These are phyloP conservation scores for Chaetoscypha palmicola DNA, from an alignment of 2,329 filamentous ascomycete genomes.

Conservation along the genomic window DNA sequence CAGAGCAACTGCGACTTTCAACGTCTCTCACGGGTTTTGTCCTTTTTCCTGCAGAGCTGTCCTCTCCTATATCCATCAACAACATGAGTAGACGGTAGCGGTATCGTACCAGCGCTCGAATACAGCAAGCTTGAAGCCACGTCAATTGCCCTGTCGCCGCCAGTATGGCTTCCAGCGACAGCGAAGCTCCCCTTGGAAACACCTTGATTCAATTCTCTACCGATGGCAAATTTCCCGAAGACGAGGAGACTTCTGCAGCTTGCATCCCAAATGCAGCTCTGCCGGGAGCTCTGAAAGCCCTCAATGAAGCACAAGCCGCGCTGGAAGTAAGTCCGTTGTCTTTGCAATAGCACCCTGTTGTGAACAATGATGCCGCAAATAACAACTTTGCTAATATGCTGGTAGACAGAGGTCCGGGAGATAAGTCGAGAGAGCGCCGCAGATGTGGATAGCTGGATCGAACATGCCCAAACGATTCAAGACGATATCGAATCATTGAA, in stretches of 20 bases:
- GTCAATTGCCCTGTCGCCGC: no score
- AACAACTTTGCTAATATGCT: slow-evolving; percentile 7
- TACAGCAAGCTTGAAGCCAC: no score
- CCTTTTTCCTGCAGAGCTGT: no score
- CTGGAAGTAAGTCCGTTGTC: slow-evolving; percentile 37
- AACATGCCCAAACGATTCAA: slow-evolving; percentile 76
- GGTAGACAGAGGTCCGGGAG: slow-evolving; percentile 55
- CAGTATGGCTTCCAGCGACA: slow-evolving; percentile 22
- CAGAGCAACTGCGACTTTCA: neutral
- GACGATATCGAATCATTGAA: slow-evolving; percentile 78
- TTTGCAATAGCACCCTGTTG: no score
- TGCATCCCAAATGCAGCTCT: slow-evolving; percentile 30
- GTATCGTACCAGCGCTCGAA: no score
- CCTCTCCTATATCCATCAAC: no score
- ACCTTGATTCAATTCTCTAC: slow-evolving; percentile 58
- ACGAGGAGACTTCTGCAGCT: slow-evolving; percentile 34
- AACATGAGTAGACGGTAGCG: no score
- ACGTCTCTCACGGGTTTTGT: neutral
- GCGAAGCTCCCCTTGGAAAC: slow-evolving; percentile 38
- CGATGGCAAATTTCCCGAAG: slow-evolving; percentile 41
- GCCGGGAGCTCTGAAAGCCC: slow-evolving; percentile 35
- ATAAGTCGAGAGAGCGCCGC: slow-evolving; percentile 71
- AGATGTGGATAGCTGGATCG: slow-evolving; percentile 80
- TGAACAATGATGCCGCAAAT: no score
- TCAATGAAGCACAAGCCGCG: slow-evolving; percentile 37